phyloP scores from a whole-genome alignment of 2,329 filamentous ascomycete genomes.

The Cladophialophora immunda region DNA sequence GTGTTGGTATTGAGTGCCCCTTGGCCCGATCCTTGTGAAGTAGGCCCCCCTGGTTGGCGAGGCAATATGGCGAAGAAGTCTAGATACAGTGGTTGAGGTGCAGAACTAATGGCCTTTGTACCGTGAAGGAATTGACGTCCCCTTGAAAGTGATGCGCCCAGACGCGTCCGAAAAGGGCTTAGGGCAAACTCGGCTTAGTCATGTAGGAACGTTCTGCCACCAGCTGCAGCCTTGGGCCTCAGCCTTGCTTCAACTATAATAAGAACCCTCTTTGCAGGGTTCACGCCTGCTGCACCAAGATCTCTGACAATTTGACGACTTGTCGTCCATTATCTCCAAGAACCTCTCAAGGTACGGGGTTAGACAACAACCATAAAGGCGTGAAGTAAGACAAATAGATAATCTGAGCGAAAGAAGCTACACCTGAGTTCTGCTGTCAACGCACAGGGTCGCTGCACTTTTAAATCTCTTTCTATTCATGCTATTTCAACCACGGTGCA shows the following conservation, averaged over 20 bases:
- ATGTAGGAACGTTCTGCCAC: background rate
- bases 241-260: background rate
- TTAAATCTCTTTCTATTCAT: background rate
- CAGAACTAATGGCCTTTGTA: background rate
- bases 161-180: conserved; percentile 2
- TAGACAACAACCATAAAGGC: background rate
- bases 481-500: background rate
- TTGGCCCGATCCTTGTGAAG: background rate
- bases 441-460: background rate
- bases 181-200: background rate
- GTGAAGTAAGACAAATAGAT: background rate
- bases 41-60: background rate
- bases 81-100: background rate
- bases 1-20: background rate
- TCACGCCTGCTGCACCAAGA: too few relatives aligned
- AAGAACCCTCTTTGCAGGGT: background rate
- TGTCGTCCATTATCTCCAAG: background rate
- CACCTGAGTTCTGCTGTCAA: background rate
- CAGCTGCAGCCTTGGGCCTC: too few relatives aligned
- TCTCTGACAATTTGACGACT: background rate
- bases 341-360: background rate
- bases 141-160: conserved; percentile 5
- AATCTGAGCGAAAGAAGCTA: background rate
- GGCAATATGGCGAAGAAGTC: background rate
- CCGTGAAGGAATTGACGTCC: background rate